Percentiles rank a stretch among this genome's conserved stretches.
Evolutionary conservation across 352 stramenopile species (phyloP).

Genomic region (Pythium phragmiticola): DNA sequence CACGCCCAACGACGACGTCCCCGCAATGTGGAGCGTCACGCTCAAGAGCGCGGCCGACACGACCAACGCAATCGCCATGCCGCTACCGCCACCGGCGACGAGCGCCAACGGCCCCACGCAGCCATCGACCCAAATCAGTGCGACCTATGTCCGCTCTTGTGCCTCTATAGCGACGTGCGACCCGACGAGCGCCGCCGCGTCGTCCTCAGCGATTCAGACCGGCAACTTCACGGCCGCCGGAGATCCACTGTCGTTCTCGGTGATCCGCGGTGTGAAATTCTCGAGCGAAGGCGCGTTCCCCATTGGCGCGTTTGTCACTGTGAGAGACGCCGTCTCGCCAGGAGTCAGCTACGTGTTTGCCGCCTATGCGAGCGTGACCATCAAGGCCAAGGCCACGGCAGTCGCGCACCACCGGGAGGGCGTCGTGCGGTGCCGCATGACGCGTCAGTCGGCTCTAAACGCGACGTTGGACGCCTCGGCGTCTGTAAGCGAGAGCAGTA

Average conservation of each 20-base stretch:
- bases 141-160: conserved; percentile 48
- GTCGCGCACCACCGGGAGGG: conserved; percentile 12
- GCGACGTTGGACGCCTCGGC: conserved; percentile 23
- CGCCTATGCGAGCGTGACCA: conserved; percentile 40
- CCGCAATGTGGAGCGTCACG: conserved; percentile 44
- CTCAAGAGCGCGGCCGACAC: conserved; percentile 27
- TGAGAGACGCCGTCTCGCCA: conserved; percentile 38
- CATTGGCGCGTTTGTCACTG: conserved; percentile 42
- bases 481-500: conserved; percentile 35
- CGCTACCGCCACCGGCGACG: conserved; percentile 35
- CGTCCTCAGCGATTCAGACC: conserved; percentile 30
- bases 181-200: conserved; percentile 26
- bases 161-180: conserved; percentile 33
- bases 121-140: conserved; percentile 35
- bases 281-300: conserved; percentile 37
- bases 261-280: conserved; percentile 38
- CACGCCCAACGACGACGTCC: conserved; percentile 36
- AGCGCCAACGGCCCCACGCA: background rate
- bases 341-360: conserved; percentile 52
- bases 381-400: conserved; percentile 18
- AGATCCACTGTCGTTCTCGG: conserved; percentile 39
- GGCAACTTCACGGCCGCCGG: conserved; percentile 44
- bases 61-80: conserved; percentile 46
- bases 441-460: conserved; percentile 36
- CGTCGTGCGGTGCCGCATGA: conserved; percentile 46